phyloP scores from a whole-genome alignment of 768 basidiomycete species.

The Phanerodontia chrysosporium region DNA sequence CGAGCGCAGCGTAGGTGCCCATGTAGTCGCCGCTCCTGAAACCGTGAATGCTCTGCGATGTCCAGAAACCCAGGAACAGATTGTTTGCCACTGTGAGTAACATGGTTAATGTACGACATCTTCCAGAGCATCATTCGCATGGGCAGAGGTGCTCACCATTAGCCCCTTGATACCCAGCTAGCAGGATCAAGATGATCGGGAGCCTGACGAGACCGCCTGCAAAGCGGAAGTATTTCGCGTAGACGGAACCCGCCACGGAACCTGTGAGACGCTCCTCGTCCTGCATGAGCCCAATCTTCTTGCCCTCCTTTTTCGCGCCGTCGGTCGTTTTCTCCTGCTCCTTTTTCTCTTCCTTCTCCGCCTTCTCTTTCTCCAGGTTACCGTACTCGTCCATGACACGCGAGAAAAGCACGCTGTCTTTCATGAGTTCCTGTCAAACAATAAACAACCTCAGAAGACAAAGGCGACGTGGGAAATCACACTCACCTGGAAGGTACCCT shows the following conservation, averaged over 20 bases:
- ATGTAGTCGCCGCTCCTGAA: constrained; percentile 67
- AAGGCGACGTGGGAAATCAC: background rate
- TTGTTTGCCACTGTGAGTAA: constrained; percentile 51
- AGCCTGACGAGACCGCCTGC: constrained; percentile 34
- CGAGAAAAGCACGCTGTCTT: constrained; percentile 29
- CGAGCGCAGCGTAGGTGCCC: constrained; percentile 44
- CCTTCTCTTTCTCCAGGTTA: constrained; percentile 34
- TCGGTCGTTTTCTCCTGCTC: constrained; percentile 20
- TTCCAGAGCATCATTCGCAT: no score
- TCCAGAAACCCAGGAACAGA: constrained; percentile 75
- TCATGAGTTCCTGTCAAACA: constrained; percentile 26
- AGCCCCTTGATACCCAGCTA: constrained; percentile 45
- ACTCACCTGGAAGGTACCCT: constrained; percentile 54
- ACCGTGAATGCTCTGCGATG: constrained; percentile 44
- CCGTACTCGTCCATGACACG: constrained; percentile 38
- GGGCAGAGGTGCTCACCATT: constrained; percentile 33
- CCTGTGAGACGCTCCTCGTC: constrained; percentile 41
- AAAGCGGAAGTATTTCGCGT: constrained; percentile 30
- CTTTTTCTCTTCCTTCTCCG: constrained; percentile 17
- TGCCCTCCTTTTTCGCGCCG: constrained; percentile 14
- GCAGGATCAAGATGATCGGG: constrained; percentile 39
- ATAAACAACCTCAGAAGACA: background rate
- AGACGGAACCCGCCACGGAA: constrained; percentile 30
- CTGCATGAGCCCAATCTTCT: constrained; percentile 30
- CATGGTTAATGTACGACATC: no score